phyloP scores from a whole-genome alignment of 257 asterid species.

The Echites panduratus region DNA sequence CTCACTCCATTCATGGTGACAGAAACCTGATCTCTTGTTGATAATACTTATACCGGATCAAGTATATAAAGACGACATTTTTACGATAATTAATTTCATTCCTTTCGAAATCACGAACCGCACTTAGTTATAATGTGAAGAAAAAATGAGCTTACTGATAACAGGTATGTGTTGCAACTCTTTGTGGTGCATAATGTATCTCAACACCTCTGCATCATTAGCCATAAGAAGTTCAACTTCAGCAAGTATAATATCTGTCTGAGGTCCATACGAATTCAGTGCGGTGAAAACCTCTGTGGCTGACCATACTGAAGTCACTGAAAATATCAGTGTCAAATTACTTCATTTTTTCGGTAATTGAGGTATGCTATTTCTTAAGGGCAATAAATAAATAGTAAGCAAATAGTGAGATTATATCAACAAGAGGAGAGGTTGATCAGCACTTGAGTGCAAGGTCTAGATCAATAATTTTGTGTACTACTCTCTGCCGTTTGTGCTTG shows the following conservation, averaged over 20 bases:
- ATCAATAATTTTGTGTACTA: not conserved
- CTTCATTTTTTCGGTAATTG: not conserved
- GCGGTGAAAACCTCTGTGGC: slow-evolving; percentile 35
- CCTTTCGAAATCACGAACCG: not conserved
- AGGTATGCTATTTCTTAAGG: not conserved
- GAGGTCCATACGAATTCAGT: slow-evolving; percentile 41
- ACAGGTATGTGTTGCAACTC: slow-evolving; percentile 47
- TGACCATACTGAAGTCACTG: slow-evolving; percentile 56
- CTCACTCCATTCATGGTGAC: slow-evolving; percentile 44
- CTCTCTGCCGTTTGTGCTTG: not conserved
- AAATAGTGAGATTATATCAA: not conserved
- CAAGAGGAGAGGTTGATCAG: not conserved
- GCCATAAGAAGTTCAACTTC: slow-evolving; percentile 51
- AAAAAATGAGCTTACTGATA: slow-evolving; percentile 41
- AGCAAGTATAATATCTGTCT: slow-evolving; percentile 48
- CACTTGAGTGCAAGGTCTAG: not conserved
- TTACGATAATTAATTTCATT: not conserved
- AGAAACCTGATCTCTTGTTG: slow-evolving; percentile 44
- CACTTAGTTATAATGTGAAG: not conserved
- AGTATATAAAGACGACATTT: not conserved
- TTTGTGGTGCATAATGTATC: slow-evolving; percentile 40
- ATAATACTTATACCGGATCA: slow-evolving; percentile 32
- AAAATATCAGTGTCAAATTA: not conserved
- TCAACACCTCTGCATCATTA: slow-evolving; percentile 41
- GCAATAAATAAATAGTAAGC: too few relatives aligned